Evolutionary conservation across 441 rosid species (phyloP), one percentile per base, ranked within the genome.

Genomic region (Bruguiera hainesii): DNA sequence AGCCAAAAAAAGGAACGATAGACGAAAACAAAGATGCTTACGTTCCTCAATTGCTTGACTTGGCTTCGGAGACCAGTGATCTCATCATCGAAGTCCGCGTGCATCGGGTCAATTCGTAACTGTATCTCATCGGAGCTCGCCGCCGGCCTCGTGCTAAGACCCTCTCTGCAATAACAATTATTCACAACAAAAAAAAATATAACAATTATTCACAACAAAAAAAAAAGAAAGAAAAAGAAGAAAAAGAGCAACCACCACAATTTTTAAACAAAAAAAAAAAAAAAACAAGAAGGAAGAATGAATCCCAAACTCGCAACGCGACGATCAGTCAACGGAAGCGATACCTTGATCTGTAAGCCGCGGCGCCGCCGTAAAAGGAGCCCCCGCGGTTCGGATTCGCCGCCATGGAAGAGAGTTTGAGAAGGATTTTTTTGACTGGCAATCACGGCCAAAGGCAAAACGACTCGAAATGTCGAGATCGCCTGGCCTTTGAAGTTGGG

Each of bases 21-120:
- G 9, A 28, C 16, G 11, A 53, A 25, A 13, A 48, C 33, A 49
- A 33, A 6, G 13, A 20, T 62, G 7, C 75, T 74, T 64, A 90
- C 97, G 52, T 90, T 87, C 76, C 90, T 84, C 78, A 92, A 82
- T 58, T 76, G 96, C 61, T 76, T 84, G 52, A 92, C 99, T 89
- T 95, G 97, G 80, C 82, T 73, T 61, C 79, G 89, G 56, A 95
- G 98, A 68, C 96, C 95, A 0, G 82, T 70, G 72, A 95, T 87
- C 89, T 89, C 96, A 73, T 92, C 96, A 56, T 95, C 97, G 35
- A 90, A 68, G 29, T 90, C 96, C 19, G 83, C 87, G 55, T 86
- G 92, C 89, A 92, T 84, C 28, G 97, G 97, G 82, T 95, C 99
- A 72, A 92, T 92, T 74, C 96, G 80, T 70, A 95, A 80, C 66